Percentiles rank a stretch among this genome's conserved stretches.
Conservation (phyloP, 306 rosid genomes). For the Styphnolobium japonicum region DNA sequence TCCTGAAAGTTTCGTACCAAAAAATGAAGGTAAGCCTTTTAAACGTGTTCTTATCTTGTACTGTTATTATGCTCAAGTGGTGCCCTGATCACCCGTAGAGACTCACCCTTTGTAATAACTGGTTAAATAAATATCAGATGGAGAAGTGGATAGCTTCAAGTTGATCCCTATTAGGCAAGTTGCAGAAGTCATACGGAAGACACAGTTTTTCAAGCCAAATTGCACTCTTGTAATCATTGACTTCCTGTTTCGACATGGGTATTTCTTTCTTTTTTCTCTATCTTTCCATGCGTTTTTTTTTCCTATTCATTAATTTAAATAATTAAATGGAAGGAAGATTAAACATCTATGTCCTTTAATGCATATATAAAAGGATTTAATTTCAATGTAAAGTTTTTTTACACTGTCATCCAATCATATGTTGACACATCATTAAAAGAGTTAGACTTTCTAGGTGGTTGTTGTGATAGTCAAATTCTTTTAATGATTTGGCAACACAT, state of each 20-base stretch:
- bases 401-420: too few species aligned
- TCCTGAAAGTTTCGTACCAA: constrained; percentile 66
- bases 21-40: constrained; percentile 65
- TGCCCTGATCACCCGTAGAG: neutral
- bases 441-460: too few species aligned
- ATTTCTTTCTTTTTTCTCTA: constrained; percentile 23
- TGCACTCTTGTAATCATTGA: constrained; percentile 72
- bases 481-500: too few species aligned
- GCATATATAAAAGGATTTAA: too few species aligned
- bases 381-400: too few species aligned
- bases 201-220: constrained; percentile 68
- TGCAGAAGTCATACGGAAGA: constrained; percentile 66
- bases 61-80: neutral
- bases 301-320: neutral
- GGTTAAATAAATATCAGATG: constrained; percentile 49
- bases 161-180: constrained; percentile 58
- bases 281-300: neutral
- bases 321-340: neutral
- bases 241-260: constrained; percentile 83
- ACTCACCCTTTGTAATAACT: constrained; percentile 9
- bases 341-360: too few species aligned
- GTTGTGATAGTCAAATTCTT: too few species aligned
- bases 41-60: neutral
- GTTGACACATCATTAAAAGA: too few species aligned
- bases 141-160: constrained; percentile 91